Conservation (phyloP, 73 alveolate species). For the Stentor roeselii region DNA sequence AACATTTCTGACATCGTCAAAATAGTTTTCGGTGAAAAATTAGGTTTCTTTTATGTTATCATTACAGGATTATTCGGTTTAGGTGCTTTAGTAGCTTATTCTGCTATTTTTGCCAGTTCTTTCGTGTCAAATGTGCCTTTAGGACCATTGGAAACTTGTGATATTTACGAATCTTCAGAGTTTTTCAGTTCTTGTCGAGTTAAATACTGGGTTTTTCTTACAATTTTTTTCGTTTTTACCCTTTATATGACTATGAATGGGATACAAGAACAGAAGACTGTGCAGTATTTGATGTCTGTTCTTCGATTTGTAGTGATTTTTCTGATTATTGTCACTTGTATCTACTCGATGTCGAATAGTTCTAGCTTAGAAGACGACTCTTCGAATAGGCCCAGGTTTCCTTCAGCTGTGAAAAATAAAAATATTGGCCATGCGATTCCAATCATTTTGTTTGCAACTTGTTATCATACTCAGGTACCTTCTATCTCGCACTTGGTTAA, state of each 20-base stretch:
- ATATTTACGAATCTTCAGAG: background rate
- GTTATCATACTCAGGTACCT: background rate
- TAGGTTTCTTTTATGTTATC: background rate
- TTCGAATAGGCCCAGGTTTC: background rate
- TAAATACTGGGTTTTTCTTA: background rate
- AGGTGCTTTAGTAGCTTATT: background rate
- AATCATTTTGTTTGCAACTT: constrained; percentile 13
- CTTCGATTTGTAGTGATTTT: background rate
- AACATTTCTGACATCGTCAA: constrained; percentile 14
- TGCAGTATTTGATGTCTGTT: constrained; percentile 3
- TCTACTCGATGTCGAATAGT: background rate
- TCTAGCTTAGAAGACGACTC: background rate
- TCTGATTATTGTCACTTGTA: background rate
- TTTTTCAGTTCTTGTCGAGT: background rate
- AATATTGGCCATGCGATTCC: background rate
- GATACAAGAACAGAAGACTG: background rate
- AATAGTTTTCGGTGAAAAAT: background rate
- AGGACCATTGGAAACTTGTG: constrained; percentile 7
- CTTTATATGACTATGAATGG: background rate
- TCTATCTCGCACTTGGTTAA: background rate
- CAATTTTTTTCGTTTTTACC: background rate
- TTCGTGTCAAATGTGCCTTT: background rate
- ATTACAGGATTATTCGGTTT: background rate
- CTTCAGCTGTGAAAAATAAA: background rate
- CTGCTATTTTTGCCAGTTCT: background rate